These are phyloP conservation scores for Monilinia polystroma DNA, from an alignment of 2,329 filamentous ascomycete species.

Conservation along the genomic window DNA sequence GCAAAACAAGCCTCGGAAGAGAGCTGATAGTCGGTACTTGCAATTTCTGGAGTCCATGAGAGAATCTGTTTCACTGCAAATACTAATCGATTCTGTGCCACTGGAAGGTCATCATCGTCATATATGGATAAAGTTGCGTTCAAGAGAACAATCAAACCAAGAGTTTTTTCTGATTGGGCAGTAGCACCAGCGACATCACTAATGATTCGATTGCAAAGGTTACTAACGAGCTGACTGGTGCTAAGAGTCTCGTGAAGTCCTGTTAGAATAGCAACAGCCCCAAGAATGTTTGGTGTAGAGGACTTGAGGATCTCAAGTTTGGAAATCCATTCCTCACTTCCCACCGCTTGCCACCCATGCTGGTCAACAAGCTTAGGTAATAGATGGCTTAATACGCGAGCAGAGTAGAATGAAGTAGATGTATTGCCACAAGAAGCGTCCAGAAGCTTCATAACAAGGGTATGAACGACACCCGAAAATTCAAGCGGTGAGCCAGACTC, in stretches of 20 bases:
- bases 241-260: conserved; percentile 52
- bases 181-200: conserved; percentile 58
- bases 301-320: conserved; percentile 50
- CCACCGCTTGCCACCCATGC: conserved; percentile 46
- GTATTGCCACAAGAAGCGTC: conserved; percentile 46
- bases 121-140: conserved; percentile 55
- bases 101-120: conserved; percentile 52
- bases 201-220: conserved; percentile 58
- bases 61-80: conserved; percentile 80
- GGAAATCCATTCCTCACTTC: conserved; percentile 50
- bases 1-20: conserved; percentile 54
- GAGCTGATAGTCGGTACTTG: conserved; percentile 47
- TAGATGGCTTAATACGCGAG: conserved; percentile 52
- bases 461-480: conserved; percentile 44
- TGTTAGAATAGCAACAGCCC: conserved; percentile 50
- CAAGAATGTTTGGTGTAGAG: conserved; percentile 48
- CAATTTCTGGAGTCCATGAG: conserved; percentile 61
- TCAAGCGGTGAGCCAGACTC: conserved; percentile 20
- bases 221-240: conserved; percentile 50
- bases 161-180: conserved; percentile 46
- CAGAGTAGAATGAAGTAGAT: conserved; percentile 51
- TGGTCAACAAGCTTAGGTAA: conserved; percentile 49
- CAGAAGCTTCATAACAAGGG: conserved; percentile 48
- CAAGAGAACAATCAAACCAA: conserved; percentile 53
- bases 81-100: conserved; percentile 54